Base-by-base conservation (phyloP, 306 rosid genomes). In the Cucumis melo region DNA sequence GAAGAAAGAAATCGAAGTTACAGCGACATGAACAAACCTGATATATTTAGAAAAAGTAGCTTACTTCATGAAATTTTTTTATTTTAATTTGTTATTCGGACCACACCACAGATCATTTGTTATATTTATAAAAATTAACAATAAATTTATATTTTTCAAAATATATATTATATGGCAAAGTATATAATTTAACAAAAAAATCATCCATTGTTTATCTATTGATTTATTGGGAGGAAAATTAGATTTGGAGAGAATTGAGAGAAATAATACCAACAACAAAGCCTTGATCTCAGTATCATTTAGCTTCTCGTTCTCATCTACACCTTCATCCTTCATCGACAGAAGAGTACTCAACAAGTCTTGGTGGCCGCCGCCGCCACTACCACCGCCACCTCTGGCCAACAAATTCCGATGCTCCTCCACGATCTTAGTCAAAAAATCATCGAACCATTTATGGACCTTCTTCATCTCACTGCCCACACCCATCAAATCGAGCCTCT, bases 221-320 rank as follows among this genome's bases (percentile, higher is more conserved):
- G 1, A 27, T 36, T 36, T 36, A 6, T 36, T 4, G 39, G 39
- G 5, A 36, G 39, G 39, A 36, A 36, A 41, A 5, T 5, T 6
- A 41, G 7, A 41, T 0, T 5, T 0, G 7, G 46, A 41, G 46
- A 41, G 63, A n/a, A 41, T 56, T 15, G 58, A 16, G 38, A 27
- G 16, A 51, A 12, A 32, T 23, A 5, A 0, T 83, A 91, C 98
- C 92, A 83, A 23, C 39, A 93, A 89, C 38, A 93, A 36, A 8
- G 93, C 97, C 77, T 93, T 93, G 64, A 93, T 88, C 71, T 91
- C 93, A 0, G 85, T 81, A 48, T 93, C 91, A 0, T 72, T 83
- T 19, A 93, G 88, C 62, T 71, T 83, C 3, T 36, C 73, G 6
- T 81, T 86, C 60, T 84, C 97, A 15, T 76, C 89, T 3, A 78